Conservation (phyloP, 2,329 filamentous ascomycete species). For the Plenodomus tracheiphilus region DNA sequence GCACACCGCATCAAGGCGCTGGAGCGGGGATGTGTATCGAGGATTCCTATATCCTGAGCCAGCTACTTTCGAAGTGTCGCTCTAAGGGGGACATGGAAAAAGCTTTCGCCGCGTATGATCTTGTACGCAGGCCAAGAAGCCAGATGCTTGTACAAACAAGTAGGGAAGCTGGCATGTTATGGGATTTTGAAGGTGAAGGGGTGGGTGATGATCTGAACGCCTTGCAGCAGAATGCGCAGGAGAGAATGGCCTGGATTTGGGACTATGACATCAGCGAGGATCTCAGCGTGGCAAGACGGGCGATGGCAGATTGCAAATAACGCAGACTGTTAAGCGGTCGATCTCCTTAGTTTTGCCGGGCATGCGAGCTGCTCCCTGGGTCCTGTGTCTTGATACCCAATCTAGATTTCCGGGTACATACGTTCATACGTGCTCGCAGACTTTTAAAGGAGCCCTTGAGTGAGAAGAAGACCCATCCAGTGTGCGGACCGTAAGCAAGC, state of each 20-base stretch:
- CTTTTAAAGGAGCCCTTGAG: too few species aligned
- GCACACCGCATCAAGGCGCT: slow-evolving; percentile 57
- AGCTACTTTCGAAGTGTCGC: slow-evolving; percentile 36
- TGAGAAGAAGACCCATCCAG: too few species aligned
- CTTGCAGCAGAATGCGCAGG: slow-evolving; percentile 31
- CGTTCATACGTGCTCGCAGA: too few species aligned
- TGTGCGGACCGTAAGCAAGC: too few species aligned
- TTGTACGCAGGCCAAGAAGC: slow-evolving; percentile 43
- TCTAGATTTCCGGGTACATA: too few species aligned
- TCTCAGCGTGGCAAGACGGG: slow-evolving; percentile 24
- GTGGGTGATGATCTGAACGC: slow-evolving; percentile 40
- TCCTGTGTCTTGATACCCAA: too few species aligned
- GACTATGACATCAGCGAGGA: slow-evolving; percentile 42
- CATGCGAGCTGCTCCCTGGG: too few species aligned
- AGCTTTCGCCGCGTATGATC: slow-evolving; percentile 47
- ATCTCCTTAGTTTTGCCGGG: too few species aligned
- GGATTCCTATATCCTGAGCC: slow-evolving; percentile 53
- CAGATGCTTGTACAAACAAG: slow-evolving; percentile 48
- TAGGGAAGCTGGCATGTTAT: slow-evolving; percentile 44
- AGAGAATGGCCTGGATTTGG: slow-evolving; percentile 48
- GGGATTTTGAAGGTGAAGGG: slow-evolving; percentile 42
- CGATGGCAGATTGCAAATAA: slow-evolving; percentile 1
- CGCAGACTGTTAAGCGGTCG: too few species aligned
- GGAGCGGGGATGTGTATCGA: slow-evolving; percentile 61
- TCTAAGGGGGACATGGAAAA: slow-evolving; percentile 21